Percentiles rank a stretch among this genome's conserved stretches.
phyloP scores from a whole-genome alignment of 768 basidiomycete genomes.

The Imleria badia region DNA sequence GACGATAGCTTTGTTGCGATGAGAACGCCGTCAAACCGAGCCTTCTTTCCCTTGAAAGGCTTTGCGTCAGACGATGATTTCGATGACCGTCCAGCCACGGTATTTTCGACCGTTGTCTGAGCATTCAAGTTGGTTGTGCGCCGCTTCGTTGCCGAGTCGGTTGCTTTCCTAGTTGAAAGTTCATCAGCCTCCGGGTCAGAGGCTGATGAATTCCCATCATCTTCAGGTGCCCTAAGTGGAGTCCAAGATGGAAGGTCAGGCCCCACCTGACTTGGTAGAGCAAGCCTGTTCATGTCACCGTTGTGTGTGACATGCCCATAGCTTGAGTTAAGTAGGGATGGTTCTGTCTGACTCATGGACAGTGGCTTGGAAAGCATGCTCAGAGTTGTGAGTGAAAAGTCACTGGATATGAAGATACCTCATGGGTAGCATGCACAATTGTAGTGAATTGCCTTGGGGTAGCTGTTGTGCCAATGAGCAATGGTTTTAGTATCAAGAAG shows the following conservation, averaged over 20 bases:
- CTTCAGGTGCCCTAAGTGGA: background rate
- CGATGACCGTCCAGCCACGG: background rate
- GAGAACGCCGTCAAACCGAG: constrained; percentile 25
- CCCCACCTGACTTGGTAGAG: background rate
- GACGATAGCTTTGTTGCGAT: constrained; percentile 13
- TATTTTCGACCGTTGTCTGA: background rate
- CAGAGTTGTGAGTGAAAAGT: background rate
- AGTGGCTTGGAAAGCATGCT: constrained; percentile 13
- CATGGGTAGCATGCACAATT: constrained; percentile 3
- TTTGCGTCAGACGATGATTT: background rate
- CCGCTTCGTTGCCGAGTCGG: background rate
- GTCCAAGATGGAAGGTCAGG: constrained; percentile 29
- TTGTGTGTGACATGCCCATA: background rate
- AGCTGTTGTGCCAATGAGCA: constrained; percentile 11
- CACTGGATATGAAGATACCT: constrained; percentile 10
- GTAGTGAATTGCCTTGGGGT: constrained; percentile 15
- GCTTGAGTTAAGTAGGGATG: constrained; percentile 1
- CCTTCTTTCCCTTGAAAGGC: constrained; percentile 11
- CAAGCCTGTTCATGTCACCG: background rate
- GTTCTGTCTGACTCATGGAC: constrained; percentile 1
- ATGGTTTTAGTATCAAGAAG: background rate
- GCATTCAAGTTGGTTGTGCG: background rate
- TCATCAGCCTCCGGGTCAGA: constrained; percentile 14
- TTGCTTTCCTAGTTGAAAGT: background rate
- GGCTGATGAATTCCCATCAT: background rate